These are phyloP conservation scores for Pistacia vera DNA, from an alignment of 345 rosid genomes.

Conservation along the genomic window DNA sequence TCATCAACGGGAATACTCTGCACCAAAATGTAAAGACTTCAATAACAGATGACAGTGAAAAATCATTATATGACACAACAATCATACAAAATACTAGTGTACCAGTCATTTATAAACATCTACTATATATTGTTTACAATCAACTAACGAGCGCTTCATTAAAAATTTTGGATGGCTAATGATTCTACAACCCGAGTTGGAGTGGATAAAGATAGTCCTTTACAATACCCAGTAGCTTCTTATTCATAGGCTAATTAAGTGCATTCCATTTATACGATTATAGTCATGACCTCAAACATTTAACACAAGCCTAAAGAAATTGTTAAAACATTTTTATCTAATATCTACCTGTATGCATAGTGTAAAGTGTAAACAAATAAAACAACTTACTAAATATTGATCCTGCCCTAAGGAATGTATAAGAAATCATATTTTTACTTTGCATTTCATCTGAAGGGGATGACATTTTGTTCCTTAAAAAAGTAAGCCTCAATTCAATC, in stretches of 20 bases:
- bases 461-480: background rate
- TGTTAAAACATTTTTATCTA: background rate
- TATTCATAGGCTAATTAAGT: background rate
- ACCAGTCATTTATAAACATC: background rate
- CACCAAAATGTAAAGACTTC: background rate
- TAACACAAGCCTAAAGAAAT: background rate
- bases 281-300: background rate
- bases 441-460: background rate
- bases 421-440: background rate
- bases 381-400: background rate
- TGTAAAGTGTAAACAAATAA: no score
- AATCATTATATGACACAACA: background rate
- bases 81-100: background rate
- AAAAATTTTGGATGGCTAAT: background rate
- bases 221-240: background rate
- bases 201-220: background rate
- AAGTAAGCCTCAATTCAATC: background rate
- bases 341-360: background rate
- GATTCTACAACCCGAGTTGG: background rate
- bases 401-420: background rate
- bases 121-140: background rate
- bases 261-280: slow-evolving; percentile 8
- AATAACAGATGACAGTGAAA: background rate
- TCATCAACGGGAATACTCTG: background rate
- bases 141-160: background rate